phyloP scores from a whole-genome alignment of 768 basidiomycete species.

The Tubosaeta sp. region DNA sequence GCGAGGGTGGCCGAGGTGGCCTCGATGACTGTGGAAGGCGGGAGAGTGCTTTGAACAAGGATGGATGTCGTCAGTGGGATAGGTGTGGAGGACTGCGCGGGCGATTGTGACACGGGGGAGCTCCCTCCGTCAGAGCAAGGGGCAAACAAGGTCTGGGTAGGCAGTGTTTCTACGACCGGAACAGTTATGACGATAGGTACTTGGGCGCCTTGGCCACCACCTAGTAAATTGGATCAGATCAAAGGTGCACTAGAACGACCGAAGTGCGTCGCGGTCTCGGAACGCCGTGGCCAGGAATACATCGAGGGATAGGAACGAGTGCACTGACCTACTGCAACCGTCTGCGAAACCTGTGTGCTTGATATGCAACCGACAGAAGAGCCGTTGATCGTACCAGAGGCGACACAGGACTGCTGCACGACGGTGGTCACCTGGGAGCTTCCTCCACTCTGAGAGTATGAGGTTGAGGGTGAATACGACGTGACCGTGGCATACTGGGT shows the following conservation, averaged over 20 bases:
- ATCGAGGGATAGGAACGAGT: neutral
- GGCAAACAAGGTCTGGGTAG: conserved; percentile 40
- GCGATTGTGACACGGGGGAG: conserved; percentile 8
- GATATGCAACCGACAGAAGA: conserved; percentile 28
- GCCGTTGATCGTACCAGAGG: conserved; percentile 26
- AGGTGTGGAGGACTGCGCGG: conserved; percentile 4
- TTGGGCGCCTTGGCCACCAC: conserved; percentile 31
- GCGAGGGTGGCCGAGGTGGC: conserved; percentile 35
- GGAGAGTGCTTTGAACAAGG: conserved; percentile 27
- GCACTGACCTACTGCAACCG: conserved; percentile 35
- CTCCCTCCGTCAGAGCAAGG: conserved; percentile 28
- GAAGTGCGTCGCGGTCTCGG: conserved; percentile 18
- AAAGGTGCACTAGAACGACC: neutral
- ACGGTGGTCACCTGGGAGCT: conserved; percentile 32
- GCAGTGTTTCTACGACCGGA: conserved; percentile 26
- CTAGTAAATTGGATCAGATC: conserved; percentile 12
- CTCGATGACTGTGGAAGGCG: conserved; percentile 31
- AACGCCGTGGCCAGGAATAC: neutral
- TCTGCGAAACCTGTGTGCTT: conserved; percentile 22
- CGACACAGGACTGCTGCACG: conserved; percentile 29
- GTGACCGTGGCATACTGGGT: conserved; percentile 39
- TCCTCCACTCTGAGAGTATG: conserved; percentile 33
- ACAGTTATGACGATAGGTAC: conserved; percentile 40
- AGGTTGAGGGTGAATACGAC: conserved; percentile 33
- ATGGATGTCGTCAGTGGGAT: conserved; percentile 20